phyloP scores from a whole-genome alignment of 495 filamentous ascomycete species.

The Amphirosellinia nigrospora region DNA sequence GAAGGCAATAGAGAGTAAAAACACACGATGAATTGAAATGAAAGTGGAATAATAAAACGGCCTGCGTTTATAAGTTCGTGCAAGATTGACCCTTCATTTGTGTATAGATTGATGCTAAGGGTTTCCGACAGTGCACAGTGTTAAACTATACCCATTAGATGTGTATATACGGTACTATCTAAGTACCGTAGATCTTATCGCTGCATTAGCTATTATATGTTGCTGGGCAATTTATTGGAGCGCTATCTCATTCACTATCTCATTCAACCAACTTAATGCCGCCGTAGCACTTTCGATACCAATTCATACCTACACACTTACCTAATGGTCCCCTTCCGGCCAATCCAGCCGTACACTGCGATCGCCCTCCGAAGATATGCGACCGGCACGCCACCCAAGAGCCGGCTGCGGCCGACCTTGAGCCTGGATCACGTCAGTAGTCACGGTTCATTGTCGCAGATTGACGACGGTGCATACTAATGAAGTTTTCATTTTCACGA shows the following conservation, averaged over 20 bases:
- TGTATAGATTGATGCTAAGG: background rate
- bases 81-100: background rate
- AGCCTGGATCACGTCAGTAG: slow-evolving; percentile 58
- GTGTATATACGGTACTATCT: too few species aligned
- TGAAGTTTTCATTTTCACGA: background rate
- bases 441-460: background rate
- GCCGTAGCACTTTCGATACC: slow-evolving; percentile 6
- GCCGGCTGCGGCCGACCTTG: slow-evolving; percentile 46
- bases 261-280: slow-evolving; percentile 2
- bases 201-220: background rate
- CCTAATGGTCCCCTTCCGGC: slow-evolving; percentile 20
- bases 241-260: background rate
- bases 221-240: background rate
- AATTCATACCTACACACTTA: background rate
- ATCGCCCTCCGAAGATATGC: slow-evolving; percentile 49
- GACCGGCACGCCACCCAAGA: slow-evolving; percentile 36
- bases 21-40: background rate
- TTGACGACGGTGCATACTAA: slow-evolving; percentile 21
- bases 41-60: background rate
- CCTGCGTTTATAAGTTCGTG: background rate
- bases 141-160: too few species aligned
- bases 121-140: too few species aligned
- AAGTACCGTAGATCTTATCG: slow-evolving; percentile 15
- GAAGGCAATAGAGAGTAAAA: background rate
- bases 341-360: slow-evolving; percentile 21